These are phyloP conservation scores for Diaporthe batatas DNA, from an alignment of 2,329 filamentous ascomycete species.

Conservation along the genomic window DNA sequence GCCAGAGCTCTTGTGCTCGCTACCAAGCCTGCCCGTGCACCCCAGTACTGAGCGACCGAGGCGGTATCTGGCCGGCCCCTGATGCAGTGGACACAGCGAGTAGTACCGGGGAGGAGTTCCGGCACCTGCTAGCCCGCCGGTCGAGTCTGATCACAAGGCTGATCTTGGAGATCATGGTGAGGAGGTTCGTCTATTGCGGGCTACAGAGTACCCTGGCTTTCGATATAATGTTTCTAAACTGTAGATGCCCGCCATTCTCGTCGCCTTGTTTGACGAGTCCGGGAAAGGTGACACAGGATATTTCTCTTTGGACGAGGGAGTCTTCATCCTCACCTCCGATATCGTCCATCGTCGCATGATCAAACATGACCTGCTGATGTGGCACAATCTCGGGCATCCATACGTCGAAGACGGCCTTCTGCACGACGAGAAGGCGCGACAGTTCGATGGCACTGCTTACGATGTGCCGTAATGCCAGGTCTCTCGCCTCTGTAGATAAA, in stretches of 20 bases:
- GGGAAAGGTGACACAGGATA: slow-evolving; percentile 75
- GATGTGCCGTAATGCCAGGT: slow-evolving; percentile 66
- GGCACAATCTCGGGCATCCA: slow-evolving; percentile 67
- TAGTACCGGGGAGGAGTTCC: slow-evolving; percentile 3
- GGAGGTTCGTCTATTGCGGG: slow-evolving; percentile 54
- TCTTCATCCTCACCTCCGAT: slow-evolving; percentile 74
- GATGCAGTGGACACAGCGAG: slow-evolving; percentile 2
- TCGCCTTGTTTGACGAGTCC: slow-evolving; percentile 75
- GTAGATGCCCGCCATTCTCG: slow-evolving; percentile 71
- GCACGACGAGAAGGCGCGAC: slow-evolving; percentile 67
- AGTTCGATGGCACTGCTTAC: slow-evolving; percentile 68
- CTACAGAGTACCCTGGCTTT: slow-evolving; percentile 76
- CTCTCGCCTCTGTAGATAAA: slow-evolving; percentile 57
- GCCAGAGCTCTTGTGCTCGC: neutral
- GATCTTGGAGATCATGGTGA: slow-evolving; percentile 17
- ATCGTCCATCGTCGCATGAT: slow-evolving; percentile 74
- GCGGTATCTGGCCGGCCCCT: slow-evolving; percentile 9
- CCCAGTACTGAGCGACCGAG: slow-evolving; percentile 2
- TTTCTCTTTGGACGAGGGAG: slow-evolving; percentile 62
- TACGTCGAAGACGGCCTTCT: slow-evolving; percentile 70
- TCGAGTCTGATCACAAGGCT: slow-evolving; percentile 23
- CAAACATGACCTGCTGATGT: slow-evolving; percentile 69
- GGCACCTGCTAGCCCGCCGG: slow-evolving; percentile 12
- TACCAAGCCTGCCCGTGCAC: neutral
- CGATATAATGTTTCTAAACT: slow-evolving; percentile 73